Conservation (phyloP, 805 yeast species). For the Sporopachydermia quercuum region DNA sequence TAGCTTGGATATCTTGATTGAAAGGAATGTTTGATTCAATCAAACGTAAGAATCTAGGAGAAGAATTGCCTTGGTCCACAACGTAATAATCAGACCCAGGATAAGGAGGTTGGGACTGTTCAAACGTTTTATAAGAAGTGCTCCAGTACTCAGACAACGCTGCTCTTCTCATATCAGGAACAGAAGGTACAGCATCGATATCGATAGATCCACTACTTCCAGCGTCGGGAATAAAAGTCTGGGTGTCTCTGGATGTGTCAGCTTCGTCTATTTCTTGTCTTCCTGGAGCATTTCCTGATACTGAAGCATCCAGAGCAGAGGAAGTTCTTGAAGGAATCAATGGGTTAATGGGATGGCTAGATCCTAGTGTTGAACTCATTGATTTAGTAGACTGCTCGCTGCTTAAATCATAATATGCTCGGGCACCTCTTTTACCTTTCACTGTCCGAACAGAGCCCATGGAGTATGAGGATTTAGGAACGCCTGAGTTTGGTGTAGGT, state of each 20-base stretch:
- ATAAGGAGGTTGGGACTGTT: slow-evolving; percentile 70
- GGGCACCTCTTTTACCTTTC: neutral
- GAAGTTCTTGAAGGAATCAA: neutral
- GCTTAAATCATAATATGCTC: neutral
- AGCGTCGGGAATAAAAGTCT: slow-evolving; percentile 6
- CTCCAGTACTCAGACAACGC: slow-evolving; percentile 19
- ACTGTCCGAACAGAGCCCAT: neutral
- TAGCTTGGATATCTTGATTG: slow-evolving; percentile 48
- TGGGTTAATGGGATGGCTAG: neutral
- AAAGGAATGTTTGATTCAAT: slow-evolving; percentile 77
- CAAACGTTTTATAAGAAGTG: slow-evolving; percentile 50
- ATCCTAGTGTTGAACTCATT: neutral
- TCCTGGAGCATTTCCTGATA: no score
- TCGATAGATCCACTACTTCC: slow-evolving; percentile 8
- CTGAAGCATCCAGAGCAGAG: neutral
- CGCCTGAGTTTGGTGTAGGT: no score
- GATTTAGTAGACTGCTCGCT: neutral
- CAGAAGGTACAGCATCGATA: slow-evolving; percentile 18
- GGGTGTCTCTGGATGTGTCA: slow-evolving; percentile 4
- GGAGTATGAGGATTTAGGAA: no score
- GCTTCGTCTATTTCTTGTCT: no score
- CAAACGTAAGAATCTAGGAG: slow-evolving; percentile 64
- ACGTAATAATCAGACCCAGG: slow-evolving; percentile 58
- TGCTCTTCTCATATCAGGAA: slow-evolving; percentile 21
- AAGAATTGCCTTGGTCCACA: slow-evolving; percentile 72